Conservation (phyloP, 345 rosid genomes). For the Garcia nutans region DNA sequence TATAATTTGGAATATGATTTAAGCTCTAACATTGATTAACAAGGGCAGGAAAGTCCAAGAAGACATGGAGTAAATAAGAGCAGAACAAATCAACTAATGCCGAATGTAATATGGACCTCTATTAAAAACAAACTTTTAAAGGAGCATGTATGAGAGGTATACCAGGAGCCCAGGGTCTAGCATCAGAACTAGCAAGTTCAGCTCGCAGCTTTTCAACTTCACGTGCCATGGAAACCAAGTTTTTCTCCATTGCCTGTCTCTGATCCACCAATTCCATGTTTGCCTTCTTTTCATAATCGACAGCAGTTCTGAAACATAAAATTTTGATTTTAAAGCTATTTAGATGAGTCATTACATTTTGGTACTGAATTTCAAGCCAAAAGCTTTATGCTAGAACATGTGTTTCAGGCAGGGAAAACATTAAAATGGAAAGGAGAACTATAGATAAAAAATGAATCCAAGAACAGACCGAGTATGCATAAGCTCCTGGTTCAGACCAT, state of each 20-base stretch:
- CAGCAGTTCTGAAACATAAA: constrained; percentile 53
- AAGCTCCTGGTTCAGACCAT: constrained; percentile 78
- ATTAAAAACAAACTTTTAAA: constrained; percentile 4
- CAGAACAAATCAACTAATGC: constrained; percentile 1
- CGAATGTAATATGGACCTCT: constrained; percentile 4
- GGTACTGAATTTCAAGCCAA: constrained; percentile 7
- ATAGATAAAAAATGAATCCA: not conserved
- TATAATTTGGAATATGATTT: not conserved
- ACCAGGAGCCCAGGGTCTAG: constrained; percentile 77
- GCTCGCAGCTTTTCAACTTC: constrained; percentile 95
- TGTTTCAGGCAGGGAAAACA: not conserved
- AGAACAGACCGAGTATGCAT: constrained; percentile 75
- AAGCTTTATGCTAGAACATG: not conserved
- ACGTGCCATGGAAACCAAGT: constrained; percentile 93
- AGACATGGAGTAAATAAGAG: not conserved
- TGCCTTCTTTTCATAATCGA: constrained; percentile 92
- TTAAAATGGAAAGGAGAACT: not conserved
- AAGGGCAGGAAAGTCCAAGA: not conserved
- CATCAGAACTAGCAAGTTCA: constrained; percentile 60
- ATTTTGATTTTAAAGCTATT: constrained; percentile 7
- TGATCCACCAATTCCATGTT: constrained; percentile 90
- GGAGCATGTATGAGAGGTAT: constrained; percentile 19
- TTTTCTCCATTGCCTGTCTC: constrained; percentile 92
- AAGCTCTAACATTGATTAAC: not conserved
- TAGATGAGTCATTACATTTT: not conserved